Evolutionary conservation across 139 green algal species (phyloP).

Genomic region (Raphidocelis subcapitata): DNA sequence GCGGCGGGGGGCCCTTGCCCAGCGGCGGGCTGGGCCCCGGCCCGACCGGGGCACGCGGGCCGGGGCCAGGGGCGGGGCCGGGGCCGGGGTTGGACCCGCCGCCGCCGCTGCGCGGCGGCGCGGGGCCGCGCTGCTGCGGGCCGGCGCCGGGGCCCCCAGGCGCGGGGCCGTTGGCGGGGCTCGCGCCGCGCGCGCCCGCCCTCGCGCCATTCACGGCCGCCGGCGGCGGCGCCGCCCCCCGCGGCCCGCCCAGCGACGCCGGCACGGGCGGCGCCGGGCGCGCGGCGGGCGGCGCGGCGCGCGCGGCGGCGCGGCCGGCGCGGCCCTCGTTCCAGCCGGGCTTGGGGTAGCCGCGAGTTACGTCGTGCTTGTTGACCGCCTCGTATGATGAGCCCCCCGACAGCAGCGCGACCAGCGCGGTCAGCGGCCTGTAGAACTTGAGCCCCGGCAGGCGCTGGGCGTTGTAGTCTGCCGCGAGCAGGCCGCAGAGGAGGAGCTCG

Average conservation of each 20-base stretch:
- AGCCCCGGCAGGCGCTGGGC: constrained; percentile 22
- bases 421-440: constrained; percentile 32
- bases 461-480: constrained; percentile 25
- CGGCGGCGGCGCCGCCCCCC: not conserved
- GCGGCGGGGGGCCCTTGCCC: too few relatives aligned
- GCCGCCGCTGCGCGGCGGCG: not conserved
- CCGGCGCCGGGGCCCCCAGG: not conserved
- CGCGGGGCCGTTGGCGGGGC: too few relatives aligned
- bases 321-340: constrained; percentile 20
- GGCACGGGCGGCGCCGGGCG: too few relatives aligned
- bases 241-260: not conserved
- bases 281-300: not conserved
- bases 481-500: constrained; percentile 10
- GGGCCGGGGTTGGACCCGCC: too few relatives aligned
- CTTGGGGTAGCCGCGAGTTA: constrained; percentile 18
- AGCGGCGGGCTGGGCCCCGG: too few relatives aligned
- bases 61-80: too few relatives aligned
- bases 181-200: not conserved
- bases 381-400: constrained; percentile 14
- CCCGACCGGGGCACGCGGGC: too few relatives aligned
- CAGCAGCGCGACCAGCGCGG: constrained; percentile 3
- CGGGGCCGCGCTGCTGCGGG: not conserved
- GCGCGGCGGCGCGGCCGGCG: not conserved
- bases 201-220: not conserved
- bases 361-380: constrained; percentile 29